These are phyloP conservation scores for Fragilariopsis cylindrus DNA, from an alignment of 108 stramenopile species.

Conservation along the genomic window DNA sequence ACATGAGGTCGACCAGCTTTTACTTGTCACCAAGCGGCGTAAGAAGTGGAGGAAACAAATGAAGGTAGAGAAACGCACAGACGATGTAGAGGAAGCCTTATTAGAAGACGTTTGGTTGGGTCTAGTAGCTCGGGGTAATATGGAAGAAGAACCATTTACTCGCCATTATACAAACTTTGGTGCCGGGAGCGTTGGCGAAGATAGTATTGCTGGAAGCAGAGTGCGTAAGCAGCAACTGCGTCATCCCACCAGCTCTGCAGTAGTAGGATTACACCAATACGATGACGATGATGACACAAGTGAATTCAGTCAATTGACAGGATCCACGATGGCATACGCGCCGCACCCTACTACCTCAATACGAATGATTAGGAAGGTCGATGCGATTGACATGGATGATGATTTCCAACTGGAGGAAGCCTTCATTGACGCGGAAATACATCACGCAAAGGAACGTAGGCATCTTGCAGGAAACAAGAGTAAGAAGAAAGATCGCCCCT, in stretches of 20 bases:
- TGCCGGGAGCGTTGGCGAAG: neutral
- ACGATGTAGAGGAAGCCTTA: conserved; percentile 43
- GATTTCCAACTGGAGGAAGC: conserved; percentile 60
- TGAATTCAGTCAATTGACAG: conserved; percentile 23
- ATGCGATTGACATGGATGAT: conserved; percentile 38
- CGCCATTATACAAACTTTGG: neutral
- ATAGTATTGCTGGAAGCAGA: neutral
- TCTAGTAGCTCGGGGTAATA: conserved; percentile 10
- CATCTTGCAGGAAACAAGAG: neutral
- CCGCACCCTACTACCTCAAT: conserved; percentile 11
- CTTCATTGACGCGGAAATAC: conserved; percentile 58
- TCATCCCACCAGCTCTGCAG: conserved; percentile 15
- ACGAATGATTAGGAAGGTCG: conserved; percentile 22
- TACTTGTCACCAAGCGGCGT: conserved; percentile 47
- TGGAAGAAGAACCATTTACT: conserved; percentile 13
- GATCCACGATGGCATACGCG: neutral
- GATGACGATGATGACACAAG: conserved; percentile 16
- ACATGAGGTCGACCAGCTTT: conserved; percentile 65
- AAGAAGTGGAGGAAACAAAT: conserved; percentile 47
- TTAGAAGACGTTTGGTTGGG: conserved; percentile 51
- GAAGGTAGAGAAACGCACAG: conserved; percentile 29
- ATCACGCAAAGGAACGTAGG: conserved; percentile 19
- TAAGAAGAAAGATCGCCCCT: neutral
- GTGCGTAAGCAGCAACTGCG: neutral
- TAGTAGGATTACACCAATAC: conserved; percentile 13